Base-by-base conservation (phyloP, 78 protist species). In the Tieghemostelium lacteum region DNA sequence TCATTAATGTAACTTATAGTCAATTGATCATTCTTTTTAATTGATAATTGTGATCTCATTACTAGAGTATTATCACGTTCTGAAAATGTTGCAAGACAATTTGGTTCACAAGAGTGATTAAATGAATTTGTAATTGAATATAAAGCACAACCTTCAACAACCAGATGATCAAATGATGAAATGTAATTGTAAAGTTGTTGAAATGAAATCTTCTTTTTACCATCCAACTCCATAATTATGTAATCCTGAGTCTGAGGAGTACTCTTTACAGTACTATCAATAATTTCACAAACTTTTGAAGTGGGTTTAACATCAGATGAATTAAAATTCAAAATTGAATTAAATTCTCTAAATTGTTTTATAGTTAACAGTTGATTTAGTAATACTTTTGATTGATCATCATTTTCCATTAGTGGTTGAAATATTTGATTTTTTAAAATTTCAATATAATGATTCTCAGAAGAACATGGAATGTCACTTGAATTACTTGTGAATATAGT, bases 101-200 rank as follows among this genome's bases (percentile, higher is more conserved):
- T 83, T 52, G 91, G 91, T 36, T 54, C 65, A 60, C 91, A 83
- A 22, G 73, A 40, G n/a, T 83, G 91, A 42, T 83, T 83, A 14
- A 60, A 52, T 39, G 77, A 67, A n/a, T 83, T 83, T n/a, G 55
- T 58, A 10, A 69, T 50, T 28, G 58, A 16, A 33, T 64, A 83
- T 31, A 83, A 42, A 26, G 64, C 91, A 4, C 37, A 63, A 10
- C 91, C 91, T 34, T 36, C 26, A 7, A 83, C 58, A 39, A 62
- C 55, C 20, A 10, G 28, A 2, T 24, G 19, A 55, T 31, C 12
- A 10, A 58, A 52, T 58, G 2, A 26, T 19, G 55, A 63, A 3
- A 67, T 10, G 5, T 37, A 39, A 20, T 67, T 50, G 17, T 33
- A 24, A 40, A 69, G 66, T 1, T n/a, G 29, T 3, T 63, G 58